Percentiles rank a stretch among this genome's conserved stretches.
These are phyloP conservation scores for Hygrophorus russula DNA, from an alignment of 768 basidiomycete genomes.

Conservation along the genomic window DNA sequence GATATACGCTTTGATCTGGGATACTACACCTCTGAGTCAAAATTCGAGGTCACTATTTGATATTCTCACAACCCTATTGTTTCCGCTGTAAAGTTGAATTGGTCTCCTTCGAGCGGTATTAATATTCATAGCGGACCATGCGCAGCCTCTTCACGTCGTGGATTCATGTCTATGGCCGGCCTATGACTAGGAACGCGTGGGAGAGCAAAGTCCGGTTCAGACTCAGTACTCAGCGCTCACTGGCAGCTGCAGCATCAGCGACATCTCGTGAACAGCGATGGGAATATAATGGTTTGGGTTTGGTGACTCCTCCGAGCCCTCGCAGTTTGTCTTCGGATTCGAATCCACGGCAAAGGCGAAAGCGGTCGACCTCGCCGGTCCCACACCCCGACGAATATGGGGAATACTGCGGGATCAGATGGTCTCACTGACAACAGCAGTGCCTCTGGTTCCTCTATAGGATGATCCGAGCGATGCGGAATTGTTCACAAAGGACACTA, in stretches of 20 bases:
- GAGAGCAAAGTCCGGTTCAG: slow-evolving; percentile 40
- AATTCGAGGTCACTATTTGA: no score
- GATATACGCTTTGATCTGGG: no score
- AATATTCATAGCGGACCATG: no score
- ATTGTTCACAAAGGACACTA: background rate
- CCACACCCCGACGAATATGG: slow-evolving; percentile 10
- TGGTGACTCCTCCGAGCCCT: slow-evolving; percentile 71
- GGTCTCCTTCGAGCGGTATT: no score
- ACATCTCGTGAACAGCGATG: slow-evolving; percentile 26
- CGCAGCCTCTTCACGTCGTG: no score
- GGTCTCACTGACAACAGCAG: slow-evolving; percentile 4
- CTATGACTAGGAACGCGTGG: slow-evolving; percentile 84
- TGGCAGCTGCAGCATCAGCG: slow-evolving; percentile 20
- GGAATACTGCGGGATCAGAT: slow-evolving; percentile 3
- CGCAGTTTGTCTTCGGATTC: slow-evolving; percentile 61
- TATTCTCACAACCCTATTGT: no score
- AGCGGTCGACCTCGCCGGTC: slow-evolving; percentile 18
- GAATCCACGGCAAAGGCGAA: slow-evolving; percentile 27
- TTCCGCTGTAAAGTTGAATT: no score
- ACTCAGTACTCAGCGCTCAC: no score
- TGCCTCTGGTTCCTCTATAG: background rate
- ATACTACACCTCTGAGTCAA: no score
- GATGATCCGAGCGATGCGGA: background rate
- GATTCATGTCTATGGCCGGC: no score
- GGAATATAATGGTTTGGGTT: slow-evolving; percentile 30